Evolutionary conservation across 257 asterid species (phyloP).

Genomic region (Solanum ahanhuiri): DNA sequence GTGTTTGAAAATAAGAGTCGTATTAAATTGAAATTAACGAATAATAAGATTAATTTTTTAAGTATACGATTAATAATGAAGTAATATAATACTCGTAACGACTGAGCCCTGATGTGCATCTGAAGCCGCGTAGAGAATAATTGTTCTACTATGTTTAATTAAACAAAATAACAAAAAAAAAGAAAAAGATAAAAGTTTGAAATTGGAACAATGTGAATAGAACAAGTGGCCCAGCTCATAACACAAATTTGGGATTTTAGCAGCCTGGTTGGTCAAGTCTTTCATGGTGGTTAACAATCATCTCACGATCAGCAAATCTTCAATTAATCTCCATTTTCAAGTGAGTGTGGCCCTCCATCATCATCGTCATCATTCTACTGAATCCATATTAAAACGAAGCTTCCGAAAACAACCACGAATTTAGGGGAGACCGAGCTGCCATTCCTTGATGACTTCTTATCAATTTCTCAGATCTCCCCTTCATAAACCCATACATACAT

Average conservation of each 20-base stretch:
- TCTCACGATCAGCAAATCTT: background rate
- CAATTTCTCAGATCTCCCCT: background rate
- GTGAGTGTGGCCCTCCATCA: background rate
- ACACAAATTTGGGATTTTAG: background rate
- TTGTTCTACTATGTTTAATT: background rate
- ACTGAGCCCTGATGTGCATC: background rate
- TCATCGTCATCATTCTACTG: background rate
- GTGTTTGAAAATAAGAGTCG: background rate
- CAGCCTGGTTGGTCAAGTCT: background rate
- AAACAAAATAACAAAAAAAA: background rate
- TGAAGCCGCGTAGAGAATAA: background rate
- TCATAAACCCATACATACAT: background rate
- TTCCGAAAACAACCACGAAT: background rate
- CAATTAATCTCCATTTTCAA: background rate
- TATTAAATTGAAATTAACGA: background rate
- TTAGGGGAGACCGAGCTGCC: background rate
- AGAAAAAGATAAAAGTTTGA: background rate
- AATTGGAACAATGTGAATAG: background rate
- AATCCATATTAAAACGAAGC: background rate
- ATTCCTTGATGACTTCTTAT: background rate
- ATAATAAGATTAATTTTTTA: background rate
- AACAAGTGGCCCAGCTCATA: background rate
- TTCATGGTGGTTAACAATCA: background rate
- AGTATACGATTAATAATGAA: background rate
- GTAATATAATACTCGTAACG: background rate